Percentiles rank a stretch among this genome's conserved stretches.
Conservation (phyloP, 2,329 filamentous ascomycete species). For the Ophiocordyceps sinensis region DNA sequence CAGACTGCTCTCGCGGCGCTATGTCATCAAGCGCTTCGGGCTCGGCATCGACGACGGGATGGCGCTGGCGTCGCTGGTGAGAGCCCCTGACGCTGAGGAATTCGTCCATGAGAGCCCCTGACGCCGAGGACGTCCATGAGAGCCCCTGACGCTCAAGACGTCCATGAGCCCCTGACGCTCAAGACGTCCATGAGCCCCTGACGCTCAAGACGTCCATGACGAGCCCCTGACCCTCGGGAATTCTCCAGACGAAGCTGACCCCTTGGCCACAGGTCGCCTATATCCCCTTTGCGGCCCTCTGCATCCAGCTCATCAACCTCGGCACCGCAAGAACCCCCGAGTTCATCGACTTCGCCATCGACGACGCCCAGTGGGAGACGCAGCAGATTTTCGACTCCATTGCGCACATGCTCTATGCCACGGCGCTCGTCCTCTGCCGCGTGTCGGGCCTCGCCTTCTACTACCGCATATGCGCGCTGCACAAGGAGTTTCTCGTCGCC, state of each 20-base stretch:
- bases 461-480: conserved; percentile 1
- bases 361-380: background rate
- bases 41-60: conserved; percentile 1
- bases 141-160: too few species aligned
- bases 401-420: background rate
- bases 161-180: too few species aligned
- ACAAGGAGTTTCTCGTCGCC: background rate
- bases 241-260: too few species aligned
- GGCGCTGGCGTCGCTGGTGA: background rate
- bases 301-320: background rate
- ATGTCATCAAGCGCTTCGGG: background rate
- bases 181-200: too few species aligned
- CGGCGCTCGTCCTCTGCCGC: background rate
- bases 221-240: too few species aligned
- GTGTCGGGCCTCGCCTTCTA: conserved; percentile 1
- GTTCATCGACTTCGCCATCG: background rate
- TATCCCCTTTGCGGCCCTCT: background rate
- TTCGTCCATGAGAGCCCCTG: too few species aligned
- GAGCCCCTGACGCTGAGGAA: too few species aligned
- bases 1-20: conserved; percentile 1
- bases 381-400: too few species aligned
- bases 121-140: too few species aligned
- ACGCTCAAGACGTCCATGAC: too few species aligned
- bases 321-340: background rate
- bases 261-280: too few species aligned